Evolutionary conservation across 2,329 filamentous ascomycete genomes (phyloP).

Genomic region (Scytalidium lignicola): DNA sequence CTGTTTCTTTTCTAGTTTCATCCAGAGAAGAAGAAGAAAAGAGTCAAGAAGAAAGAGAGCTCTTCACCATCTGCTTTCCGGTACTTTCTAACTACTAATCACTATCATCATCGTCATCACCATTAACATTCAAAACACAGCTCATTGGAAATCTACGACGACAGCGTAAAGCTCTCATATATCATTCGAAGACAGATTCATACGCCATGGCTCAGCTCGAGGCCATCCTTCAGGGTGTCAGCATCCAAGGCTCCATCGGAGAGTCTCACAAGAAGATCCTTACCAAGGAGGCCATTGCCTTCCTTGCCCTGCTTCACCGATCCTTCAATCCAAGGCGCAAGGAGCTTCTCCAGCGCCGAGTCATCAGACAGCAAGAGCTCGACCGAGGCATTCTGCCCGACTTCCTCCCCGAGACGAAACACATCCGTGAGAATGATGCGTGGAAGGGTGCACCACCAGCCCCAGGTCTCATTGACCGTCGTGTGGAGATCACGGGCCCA

Average conservation of each 20-base stretch:
- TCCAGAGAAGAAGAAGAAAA: no score
- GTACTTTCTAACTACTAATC: no score
- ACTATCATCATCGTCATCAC: no score
- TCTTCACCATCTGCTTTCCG: no score
- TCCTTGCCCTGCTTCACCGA: conserved; percentile 89
- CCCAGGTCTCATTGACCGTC: conserved; percentile 85
- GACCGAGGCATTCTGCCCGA: conserved; percentile 85
- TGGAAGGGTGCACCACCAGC: conserved; percentile 93
- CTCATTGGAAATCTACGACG: no score
- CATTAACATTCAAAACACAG: no score
- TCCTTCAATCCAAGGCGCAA: conserved; percentile 91
- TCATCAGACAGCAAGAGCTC: conserved; percentile 83
- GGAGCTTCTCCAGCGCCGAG: conserved; percentile 78
- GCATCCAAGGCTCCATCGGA: conserved; percentile 74
- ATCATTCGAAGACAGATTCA: not conserved
- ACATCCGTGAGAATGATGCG: conserved; percentile 88
- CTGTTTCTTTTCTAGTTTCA: no score
- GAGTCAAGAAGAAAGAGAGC: no score
- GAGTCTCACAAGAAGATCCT: conserved; percentile 85
- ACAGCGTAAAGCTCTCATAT: no score
- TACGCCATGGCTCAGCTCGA: conserved; percentile 62
- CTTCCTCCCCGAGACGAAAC: conserved; percentile 92
- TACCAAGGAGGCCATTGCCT: conserved; percentile 82
- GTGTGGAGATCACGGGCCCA: conserved; percentile 95
- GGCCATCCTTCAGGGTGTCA: conserved; percentile 78